Evolutionary conservation across 495 filamentous ascomycete species (phyloP).

Genomic region (Aspergillus sparsus): DNA sequence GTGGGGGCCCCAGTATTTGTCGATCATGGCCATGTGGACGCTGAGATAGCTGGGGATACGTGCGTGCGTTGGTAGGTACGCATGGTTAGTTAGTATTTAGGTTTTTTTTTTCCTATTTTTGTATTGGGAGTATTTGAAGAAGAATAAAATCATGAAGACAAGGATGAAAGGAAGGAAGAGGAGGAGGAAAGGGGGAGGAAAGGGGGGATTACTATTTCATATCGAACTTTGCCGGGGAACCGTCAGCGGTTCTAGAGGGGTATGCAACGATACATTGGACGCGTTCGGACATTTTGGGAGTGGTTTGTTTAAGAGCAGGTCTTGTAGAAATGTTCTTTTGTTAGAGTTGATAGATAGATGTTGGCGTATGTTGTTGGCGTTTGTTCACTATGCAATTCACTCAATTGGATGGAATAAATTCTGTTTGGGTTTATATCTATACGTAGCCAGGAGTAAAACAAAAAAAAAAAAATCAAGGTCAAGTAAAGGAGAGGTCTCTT

Average conservation of each 20-base stretch:
- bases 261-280: slow-evolving; percentile 12
- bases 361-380: neutral
- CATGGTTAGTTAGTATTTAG: neutral
- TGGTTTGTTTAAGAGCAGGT: neutral
- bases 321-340: neutral
- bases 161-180: neutral
- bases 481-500: neutral
- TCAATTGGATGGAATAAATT: too few relatives aligned
- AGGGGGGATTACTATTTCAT: slow-evolving; percentile 3
- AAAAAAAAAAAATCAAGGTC: too few relatives aligned
- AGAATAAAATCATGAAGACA: neutral
- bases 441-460: too few relatives aligned
- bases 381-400: too few relatives aligned
- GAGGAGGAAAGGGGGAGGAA: neutral
- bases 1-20: slow-evolving; percentile 9
- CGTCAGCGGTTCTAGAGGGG: neutral
- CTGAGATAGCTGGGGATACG: slow-evolving; percentile 1
- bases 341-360: neutral
- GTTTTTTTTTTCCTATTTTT: neutral
- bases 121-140: too few relatives aligned
- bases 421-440: too few relatives aligned
- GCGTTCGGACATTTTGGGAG: neutral
- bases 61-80: neutral
- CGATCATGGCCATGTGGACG: slow-evolving; percentile 11
- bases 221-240: slow-evolving; percentile 6